These are phyloP conservation scores for Alternaria ethzedia DNA, from an alignment of 2,329 filamentous ascomycete genomes.

Conservation along the genomic window DNA sequence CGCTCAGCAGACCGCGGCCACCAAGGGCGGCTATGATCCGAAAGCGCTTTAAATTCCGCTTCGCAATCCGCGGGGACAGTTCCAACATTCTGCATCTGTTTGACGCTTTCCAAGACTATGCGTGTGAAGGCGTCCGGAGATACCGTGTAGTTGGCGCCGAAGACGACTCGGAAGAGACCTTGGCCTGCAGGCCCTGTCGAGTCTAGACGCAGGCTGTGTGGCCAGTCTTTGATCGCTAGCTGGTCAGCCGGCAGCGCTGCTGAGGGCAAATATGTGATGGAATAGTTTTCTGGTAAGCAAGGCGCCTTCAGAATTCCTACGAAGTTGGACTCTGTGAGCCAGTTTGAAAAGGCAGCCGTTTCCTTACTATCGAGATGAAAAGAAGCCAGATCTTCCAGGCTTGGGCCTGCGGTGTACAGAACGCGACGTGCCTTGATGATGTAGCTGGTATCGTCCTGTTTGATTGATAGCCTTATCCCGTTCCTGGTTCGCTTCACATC, in stretches of 20 bases:
- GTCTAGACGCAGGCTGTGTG: constrained; percentile 23
- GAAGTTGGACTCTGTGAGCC: constrained; percentile 12
- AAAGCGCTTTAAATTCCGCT: constrained; percentile 13
- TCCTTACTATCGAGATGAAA: constrained; percentile 20
- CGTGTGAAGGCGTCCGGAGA: constrained; percentile 8
- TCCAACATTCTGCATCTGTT: constrained; percentile 9
- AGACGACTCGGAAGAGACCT: constrained; percentile 21
- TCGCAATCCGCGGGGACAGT: constrained; percentile 15
- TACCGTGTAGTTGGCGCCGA: constrained; percentile 21
- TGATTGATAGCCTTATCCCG: constrained; percentile 11
- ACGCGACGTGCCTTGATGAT: constrained; percentile 26
- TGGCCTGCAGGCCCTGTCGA: constrained; percentile 23
- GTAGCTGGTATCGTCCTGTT: constrained; percentile 4
- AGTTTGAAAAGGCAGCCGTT: constrained; percentile 17
- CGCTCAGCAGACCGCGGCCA: constrained; percentile 14
- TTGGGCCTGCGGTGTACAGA: constrained; percentile 24
- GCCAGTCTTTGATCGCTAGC: constrained; percentile 22
- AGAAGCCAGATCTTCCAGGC: constrained; percentile 11
- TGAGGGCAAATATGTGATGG: constrained; percentile 16
- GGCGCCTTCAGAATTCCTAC: constrained; percentile 23
- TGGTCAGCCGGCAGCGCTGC: constrained; percentile 17
- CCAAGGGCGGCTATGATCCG: constrained; percentile 22
- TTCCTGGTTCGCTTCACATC: not conserved
- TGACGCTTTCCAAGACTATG: constrained; percentile 3
- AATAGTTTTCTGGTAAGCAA: constrained; percentile 27